Percentiles rank a stretch among this genome's conserved stretches.
These are phyloP conservation scores for Pseudogymnoascus sp. DNA, from an alignment of 2,329 filamentous ascomycete species.

Conservation along the genomic window DNA sequence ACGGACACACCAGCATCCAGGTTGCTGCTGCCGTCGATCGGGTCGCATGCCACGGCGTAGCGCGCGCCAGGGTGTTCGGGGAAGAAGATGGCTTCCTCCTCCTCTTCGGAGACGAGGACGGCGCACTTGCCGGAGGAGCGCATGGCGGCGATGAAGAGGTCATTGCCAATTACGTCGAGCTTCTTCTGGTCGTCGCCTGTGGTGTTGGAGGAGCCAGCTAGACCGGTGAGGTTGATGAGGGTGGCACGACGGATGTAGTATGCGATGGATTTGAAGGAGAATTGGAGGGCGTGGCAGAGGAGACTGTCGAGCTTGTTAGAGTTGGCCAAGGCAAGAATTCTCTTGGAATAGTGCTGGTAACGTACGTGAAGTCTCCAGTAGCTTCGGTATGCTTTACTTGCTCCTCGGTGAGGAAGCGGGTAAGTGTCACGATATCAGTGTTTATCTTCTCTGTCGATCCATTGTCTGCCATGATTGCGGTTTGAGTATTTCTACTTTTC, in stretches of 20 bases:
- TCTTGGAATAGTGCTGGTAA: slow-evolving; percentile 14
- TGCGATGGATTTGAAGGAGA: slow-evolving; percentile 98
- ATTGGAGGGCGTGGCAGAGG: slow-evolving; percentile 94
- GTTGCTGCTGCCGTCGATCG: slow-evolving; percentile 96
- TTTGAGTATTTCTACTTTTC: slow-evolving; percentile 6
- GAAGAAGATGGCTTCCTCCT: slow-evolving; percentile 88
- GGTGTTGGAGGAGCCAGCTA: slow-evolving; percentile 88
- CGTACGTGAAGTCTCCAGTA: slow-evolving; percentile 96
- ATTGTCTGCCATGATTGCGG: slow-evolving; percentile 7
- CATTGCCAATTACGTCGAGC: slow-evolving; percentile 55
- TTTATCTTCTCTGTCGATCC: slow-evolving; percentile 68
- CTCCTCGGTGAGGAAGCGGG: slow-evolving; percentile 92
- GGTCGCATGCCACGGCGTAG: slow-evolving; percentile 94
- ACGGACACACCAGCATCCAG: slow-evolving; percentile 96
- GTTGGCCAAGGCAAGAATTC: neutral
- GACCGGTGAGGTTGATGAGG: slow-evolving; percentile 88
- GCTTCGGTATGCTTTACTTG: slow-evolving; percentile 89
- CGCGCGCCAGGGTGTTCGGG: slow-evolving; percentile 63
- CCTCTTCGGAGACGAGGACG: slow-evolving; percentile 93
- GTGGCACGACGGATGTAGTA: slow-evolving; percentile 98
- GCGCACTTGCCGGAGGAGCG: slow-evolving; percentile 83
- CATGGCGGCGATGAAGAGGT: slow-evolving; percentile 96
- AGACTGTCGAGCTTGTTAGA: slow-evolving; percentile 47
- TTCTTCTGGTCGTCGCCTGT: slow-evolving; percentile 59
- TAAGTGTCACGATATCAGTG: slow-evolving; percentile 91